A percentile compares a stretch with the other conserved stretches of the same genome.
These are phyloP conservation scores for Exophiala phaeomuriformis DNA, from an alignment of 2,329 filamentous ascomycete genomes.

Conservation along the genomic window DNA sequence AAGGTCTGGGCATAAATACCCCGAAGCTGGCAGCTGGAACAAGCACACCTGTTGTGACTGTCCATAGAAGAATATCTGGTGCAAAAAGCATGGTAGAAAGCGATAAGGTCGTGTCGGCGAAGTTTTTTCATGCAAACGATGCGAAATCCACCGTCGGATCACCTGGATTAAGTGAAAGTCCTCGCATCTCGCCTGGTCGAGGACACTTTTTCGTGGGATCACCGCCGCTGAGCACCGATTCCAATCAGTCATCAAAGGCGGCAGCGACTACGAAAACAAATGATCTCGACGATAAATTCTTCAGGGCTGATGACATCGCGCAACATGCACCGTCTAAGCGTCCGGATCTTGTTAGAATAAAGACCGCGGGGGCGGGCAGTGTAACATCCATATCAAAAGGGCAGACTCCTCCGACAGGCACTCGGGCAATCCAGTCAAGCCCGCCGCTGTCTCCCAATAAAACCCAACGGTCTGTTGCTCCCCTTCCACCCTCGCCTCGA, in stretches of 20 bases:
- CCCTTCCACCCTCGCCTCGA: constrained; percentile 11
- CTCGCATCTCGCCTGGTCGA: constrained; percentile 21
- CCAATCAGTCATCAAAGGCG: not conserved
- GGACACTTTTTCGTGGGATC: constrained; percentile 30
- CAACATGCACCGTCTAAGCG: constrained; percentile 33
- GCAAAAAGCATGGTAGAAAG: constrained; percentile 36
- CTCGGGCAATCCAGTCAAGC: not conserved
- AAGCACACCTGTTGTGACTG: constrained; percentile 10
- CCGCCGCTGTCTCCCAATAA: constrained; percentile 18
- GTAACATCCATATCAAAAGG: not conserved
- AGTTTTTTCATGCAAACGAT: constrained; percentile 91
- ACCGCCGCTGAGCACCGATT: constrained; percentile 1
- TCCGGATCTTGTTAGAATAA: constrained; percentile 5
- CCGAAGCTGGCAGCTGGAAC: constrained; percentile 14
- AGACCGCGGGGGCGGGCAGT: not conserved
- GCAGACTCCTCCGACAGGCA: not conserved
- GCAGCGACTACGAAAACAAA: constrained; percentile 36
- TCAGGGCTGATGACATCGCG: constrained; percentile 63
- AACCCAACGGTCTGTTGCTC: not conserved
- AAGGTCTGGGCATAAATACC: constrained; percentile 15
- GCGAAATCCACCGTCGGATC: constrained; percentile 47
- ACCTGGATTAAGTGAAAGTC: constrained; percentile 32
- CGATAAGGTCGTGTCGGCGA: constrained; percentile 39
- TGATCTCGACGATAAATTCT: constrained; percentile 39
- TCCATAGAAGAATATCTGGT: constrained; percentile 29